phyloP scores from a whole-genome alignment of 495 filamentous ascomycete genomes.

The Penicillium angulare region DNA sequence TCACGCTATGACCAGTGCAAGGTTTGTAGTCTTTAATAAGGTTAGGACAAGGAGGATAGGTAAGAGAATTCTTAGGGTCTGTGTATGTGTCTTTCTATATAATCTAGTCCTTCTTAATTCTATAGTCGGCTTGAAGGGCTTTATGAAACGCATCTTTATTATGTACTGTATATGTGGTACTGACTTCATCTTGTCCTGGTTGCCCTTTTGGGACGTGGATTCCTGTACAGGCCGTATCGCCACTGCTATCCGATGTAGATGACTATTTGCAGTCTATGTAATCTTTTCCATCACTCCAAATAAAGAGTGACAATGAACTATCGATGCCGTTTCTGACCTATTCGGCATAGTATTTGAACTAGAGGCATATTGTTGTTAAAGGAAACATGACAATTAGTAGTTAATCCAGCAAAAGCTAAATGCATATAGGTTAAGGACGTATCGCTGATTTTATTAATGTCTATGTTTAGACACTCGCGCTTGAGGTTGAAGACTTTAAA shows the following conservation, averaged over 20 bases:
- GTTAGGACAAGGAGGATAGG: neutral
- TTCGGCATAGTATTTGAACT: constrained; percentile 5
- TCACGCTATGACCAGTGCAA: neutral
- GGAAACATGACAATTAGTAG: neutral
- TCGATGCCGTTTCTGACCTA: neutral
- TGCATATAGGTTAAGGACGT: constrained; percentile 16
- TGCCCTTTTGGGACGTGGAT: neutral
- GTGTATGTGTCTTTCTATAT: constrained; percentile 1
- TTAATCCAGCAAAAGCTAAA: constrained; percentile 10
- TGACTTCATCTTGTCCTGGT: neutral
- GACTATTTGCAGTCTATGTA: constrained; percentile 1
- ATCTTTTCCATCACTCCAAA: neutral
- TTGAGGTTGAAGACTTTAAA: constrained; percentile 13
- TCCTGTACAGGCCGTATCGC: constrained; percentile 1
- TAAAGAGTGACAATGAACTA: neutral
- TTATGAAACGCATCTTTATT: constrained; percentile 2
- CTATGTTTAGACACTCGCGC: constrained; percentile 16
- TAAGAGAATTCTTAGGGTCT: constrained; percentile 1
- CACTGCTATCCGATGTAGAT: neutral
- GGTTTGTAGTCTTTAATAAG: neutral
- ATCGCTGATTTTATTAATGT: constrained; percentile 1
- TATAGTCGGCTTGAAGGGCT: constrained; percentile 1
- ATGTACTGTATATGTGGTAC: neutral
- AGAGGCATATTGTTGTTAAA: neutral
- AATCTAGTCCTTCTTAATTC: constrained; percentile 4